Base-by-base conservation (phyloP, 257 asterid genomes). In the Hygrophila difformis region DNA sequence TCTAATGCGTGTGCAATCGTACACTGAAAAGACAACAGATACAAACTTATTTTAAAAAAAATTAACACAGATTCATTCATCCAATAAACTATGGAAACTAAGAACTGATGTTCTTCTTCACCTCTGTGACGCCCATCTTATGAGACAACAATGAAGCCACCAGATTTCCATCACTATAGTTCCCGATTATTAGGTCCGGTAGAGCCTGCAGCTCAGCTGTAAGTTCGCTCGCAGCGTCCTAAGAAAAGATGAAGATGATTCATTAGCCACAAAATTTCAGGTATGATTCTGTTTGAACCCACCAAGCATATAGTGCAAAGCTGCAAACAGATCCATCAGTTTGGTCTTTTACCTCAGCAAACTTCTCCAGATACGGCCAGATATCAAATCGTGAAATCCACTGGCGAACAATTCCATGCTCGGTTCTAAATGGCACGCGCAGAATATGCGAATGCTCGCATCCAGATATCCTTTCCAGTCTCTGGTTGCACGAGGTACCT, bases 1-100 rank as follows among this genome's bases (percentile, higher is more conserved):
- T 91, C 99, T 80, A 91, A 51, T 39, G 96, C 99, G 75, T 91
- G 96, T 0, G 99, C 99, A 66, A 91, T 91, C 31, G 99, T 86
- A 64, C 99, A 91, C 99, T 91, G 18, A 51, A 46, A 37, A 23
- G 26, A 31, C 1, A 22, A 55, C 45, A 46, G 59, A 55, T 23
- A 21, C 34, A 53, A 54, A 10, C 10, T 47, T 23, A 26, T 26
- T 26, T 26, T 5, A 26, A 5, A 26, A 26, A 26, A n/a, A n/a
- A 8, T 5, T 5, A 26, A 26, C 31, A 3, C 8, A 3, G 31
- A 26, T 3, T 26, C 4, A 26, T 26, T 0, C 8, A 8, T 5
- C 7, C 31, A 8, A 26, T 26, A 26, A 26, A 0, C 42, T n/a
- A 48, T 6, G 42, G 48, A 45, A 10, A 42, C 39, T 18, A 20